A percentile compares a stretch with the other conserved stretches of the same genome.
Evolutionary conservation across 805 yeast genomes (phyloP).

Genomic region (Candida caryicola): DNA sequence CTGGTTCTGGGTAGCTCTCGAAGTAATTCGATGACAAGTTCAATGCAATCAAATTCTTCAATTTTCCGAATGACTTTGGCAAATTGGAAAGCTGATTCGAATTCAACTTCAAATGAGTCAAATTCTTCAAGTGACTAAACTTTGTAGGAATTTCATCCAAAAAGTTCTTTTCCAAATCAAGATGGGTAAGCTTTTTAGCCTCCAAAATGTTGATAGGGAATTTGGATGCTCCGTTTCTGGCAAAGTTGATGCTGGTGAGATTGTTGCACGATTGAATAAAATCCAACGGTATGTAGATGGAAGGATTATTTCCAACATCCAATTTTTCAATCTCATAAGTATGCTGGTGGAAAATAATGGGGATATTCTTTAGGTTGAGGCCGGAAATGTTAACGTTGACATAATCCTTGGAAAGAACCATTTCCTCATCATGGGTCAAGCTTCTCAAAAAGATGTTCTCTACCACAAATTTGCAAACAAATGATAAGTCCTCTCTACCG

Average conservation of each 20-base stretch:
- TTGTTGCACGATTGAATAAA: conserved; percentile 81
- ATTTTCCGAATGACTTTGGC: conserved; percentile 58
- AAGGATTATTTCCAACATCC: conserved; percentile 84
- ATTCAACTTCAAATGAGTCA: conserved; percentile 62
- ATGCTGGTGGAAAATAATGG: conserved; percentile 74
- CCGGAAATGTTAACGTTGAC: conserved; percentile 71
- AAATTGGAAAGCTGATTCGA: conserved; percentile 68
- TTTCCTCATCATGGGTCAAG: conserved; percentile 66
- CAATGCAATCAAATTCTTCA: conserved; percentile 53
- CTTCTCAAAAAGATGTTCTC: conserved; percentile 60
- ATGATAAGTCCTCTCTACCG: conserved; percentile 82
- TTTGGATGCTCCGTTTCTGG: conserved; percentile 66
- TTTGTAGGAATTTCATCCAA: conserved; percentile 60
- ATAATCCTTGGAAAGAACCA: conserved; percentile 60
- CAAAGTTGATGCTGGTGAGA: conserved; percentile 62
- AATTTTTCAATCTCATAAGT: conserved; percentile 77
- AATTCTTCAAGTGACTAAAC: conserved; percentile 50
- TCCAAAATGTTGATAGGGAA: conserved; percentile 75
- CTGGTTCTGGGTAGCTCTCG: conserved; percentile 58
- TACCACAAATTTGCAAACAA: conserved; percentile 75
- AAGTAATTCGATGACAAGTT: conserved; percentile 80
- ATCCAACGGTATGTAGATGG: conserved; percentile 77
- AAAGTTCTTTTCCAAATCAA: conserved; percentile 78
- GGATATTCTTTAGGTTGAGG: conserved; percentile 77
- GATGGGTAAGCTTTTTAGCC: conserved; percentile 60